Evolutionary conservation across 2,329 filamentous ascomycete genomes (phyloP).

Genomic region (Venturia nashicola): DNA sequence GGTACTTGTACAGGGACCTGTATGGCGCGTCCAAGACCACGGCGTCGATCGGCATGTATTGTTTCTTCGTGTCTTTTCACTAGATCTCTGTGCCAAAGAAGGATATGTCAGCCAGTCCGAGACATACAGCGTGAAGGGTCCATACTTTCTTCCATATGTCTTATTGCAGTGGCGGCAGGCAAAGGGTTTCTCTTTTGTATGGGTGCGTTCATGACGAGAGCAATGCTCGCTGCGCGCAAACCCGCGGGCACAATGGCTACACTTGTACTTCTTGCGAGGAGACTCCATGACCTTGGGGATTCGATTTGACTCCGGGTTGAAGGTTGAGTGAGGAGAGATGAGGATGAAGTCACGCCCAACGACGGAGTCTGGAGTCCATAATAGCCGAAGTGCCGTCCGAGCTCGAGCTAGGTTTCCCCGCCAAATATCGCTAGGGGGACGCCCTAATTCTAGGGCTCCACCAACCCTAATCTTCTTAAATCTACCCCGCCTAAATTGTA

Average conservation of each 20-base stretch:
- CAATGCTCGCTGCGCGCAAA: slow-evolving; percentile 1
- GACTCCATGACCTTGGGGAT: neutral
- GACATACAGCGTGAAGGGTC: neutral
- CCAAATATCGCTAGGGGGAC: neutral
- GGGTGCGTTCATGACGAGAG: neutral
- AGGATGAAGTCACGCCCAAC: too few species aligned
- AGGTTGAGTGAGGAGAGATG: too few species aligned
- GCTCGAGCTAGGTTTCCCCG: neutral
- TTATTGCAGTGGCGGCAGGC: neutral
- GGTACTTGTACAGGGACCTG: neutral
- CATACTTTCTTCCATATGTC: neutral
- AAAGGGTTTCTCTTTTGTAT: neutral
- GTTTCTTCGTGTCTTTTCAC: slow-evolving; percentile 1
- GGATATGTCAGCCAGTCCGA: neutral
- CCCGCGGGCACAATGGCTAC: neutral
- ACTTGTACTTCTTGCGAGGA: neutral
- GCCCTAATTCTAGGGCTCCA: neutral
- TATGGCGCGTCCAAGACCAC: neutral
- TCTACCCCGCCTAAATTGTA: too few species aligned
- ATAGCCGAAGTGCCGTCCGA: neutral
- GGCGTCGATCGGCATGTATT: neutral
- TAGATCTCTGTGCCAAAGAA: neutral
- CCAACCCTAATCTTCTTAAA: too few species aligned
- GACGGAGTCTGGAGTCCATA: neutral
- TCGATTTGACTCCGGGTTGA: too few species aligned